phyloP scores from a whole-genome alignment of 2,329 filamentous ascomycete genomes.

The Endothia cerciana region DNA sequence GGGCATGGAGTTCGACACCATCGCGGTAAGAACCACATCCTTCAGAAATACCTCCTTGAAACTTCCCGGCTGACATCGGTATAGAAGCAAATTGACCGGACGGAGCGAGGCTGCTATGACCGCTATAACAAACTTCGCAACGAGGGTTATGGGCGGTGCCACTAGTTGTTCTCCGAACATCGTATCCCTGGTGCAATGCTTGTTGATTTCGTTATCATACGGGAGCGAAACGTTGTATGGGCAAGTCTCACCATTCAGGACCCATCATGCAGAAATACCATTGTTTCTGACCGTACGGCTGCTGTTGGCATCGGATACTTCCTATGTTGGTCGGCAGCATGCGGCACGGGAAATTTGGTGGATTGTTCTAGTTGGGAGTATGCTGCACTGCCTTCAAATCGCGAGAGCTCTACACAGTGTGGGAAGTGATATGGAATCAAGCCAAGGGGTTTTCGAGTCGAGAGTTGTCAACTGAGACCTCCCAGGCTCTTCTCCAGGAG shows the following conservation, averaged over 20 bases:
- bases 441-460: background rate
- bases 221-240: background rate
- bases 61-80: background rate
- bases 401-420: background rate
- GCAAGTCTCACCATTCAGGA: background rate
- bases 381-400: too few relatives aligned
- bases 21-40: conserved; percentile 20
- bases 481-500: too few relatives aligned
- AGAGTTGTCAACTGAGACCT: too few relatives aligned
- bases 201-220: background rate
- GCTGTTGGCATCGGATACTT: background rate
- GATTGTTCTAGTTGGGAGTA: background rate
- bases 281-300: background rate
- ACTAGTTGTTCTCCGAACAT: background rate
- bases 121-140: conserved; percentile 29
- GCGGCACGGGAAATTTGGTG: background rate
- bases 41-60: fast-evolving
- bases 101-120: conserved; percentile 28
- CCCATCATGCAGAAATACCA: background rate
- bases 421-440: background rate
- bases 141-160: conserved; percentile 18
- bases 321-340: background rate
- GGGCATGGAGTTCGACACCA: conserved; percentile 27
- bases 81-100: conserved; percentile 26
- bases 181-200: background rate